Evolutionary conservation across 225 moss, liverwort and hornwort genomes (phyloP), one percentile per base, ranked within the genome.

Genomic region (Physcomitrellopsis africana): DNA sequence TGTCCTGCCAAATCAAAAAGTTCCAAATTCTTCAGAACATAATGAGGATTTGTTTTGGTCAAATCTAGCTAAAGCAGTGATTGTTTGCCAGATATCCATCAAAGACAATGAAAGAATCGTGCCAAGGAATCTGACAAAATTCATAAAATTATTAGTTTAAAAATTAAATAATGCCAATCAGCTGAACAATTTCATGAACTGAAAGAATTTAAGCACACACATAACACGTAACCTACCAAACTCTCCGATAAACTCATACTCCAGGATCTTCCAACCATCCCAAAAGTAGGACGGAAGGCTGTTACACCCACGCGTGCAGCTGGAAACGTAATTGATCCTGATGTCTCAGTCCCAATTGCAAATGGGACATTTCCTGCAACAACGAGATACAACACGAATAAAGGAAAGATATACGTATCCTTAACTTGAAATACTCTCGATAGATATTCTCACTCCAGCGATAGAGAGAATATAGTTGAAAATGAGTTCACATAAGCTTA

Each of bases 231-330:
- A 62, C 80, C 17, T 69, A 86, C 86, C 81, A 89, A 65, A 68
- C 84, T 86, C 41, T 81, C 43, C 7, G 84, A 86, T 67, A 86
- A 72, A 60, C 70, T 75, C 89, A 89, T 84, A 63, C 80, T 65
- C 86, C 86, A 83, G 15, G 86, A 80, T 71, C 89, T 76, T 81
- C 86, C 89, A 54, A 86, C 84, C 79, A 82, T 82, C 47, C 86
- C 89, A 77, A 89, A 86, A 27, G 77, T 82, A 48, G 81, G 86
- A 65, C 88, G 77, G 14, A 82, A 66, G 26, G 81, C 86, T 27
- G 82, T 86, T 51, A 80, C 63, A 43, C 89, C 81, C 22, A 79
- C 76, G 3, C 77, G 67, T 63, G 74, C 62, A 61, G 89, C 89
- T 59, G 86, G 83, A 58, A 78, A 55, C 22, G 71, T 72, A 51